Evolutionary conservation across 345 rosid genomes (phyloP).

Genomic region (Punica granatum): DNA sequence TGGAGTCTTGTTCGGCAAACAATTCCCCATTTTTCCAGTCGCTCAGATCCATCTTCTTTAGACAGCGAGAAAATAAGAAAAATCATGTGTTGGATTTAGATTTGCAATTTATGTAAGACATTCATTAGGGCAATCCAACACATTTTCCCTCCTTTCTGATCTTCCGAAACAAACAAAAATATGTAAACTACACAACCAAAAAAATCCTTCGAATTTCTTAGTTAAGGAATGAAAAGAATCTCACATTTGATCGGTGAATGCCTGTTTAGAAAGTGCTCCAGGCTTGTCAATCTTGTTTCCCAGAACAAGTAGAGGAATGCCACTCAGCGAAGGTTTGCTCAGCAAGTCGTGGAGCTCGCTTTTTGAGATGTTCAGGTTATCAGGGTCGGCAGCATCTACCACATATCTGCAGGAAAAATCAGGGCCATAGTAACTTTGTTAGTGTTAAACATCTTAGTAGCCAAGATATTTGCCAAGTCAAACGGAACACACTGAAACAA

Average conservation of each 20-base stretch:
- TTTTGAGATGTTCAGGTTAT: slow-evolving; percentile 54
- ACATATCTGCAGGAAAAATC: slow-evolving; percentile 53
- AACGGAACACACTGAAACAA: too few relatives aligned
- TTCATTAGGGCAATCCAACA: neutral
- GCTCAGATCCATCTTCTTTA: neutral
- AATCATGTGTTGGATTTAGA: neutral
- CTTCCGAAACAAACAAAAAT: neutral
- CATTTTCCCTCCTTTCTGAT: neutral
- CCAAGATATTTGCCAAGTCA: neutral
- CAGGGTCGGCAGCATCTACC: slow-evolving; percentile 94
- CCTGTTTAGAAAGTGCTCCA: slow-evolving; percentile 93
- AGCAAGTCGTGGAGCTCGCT: slow-evolving; percentile 80
- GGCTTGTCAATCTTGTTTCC: slow-evolving; percentile 96
- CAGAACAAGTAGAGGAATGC: slow-evolving; percentile 82
- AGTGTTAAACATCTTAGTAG: neutral
- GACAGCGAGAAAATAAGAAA: neutral
- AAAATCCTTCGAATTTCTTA: neutral
- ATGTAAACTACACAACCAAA: neutral
- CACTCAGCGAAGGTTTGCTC: slow-evolving; percentile 71
- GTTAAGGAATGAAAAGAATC: slow-evolving; percentile 6
- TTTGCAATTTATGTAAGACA: neutral
- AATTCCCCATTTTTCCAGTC: neutral
- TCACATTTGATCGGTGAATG: slow-evolving; percentile 94
- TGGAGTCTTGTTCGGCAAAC: neutral
- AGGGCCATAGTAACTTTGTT: neutral